Evolutionary conservation across 2,329 filamentous ascomycete species (phyloP).

Genomic region (Penicillium oxalicum): DNA sequence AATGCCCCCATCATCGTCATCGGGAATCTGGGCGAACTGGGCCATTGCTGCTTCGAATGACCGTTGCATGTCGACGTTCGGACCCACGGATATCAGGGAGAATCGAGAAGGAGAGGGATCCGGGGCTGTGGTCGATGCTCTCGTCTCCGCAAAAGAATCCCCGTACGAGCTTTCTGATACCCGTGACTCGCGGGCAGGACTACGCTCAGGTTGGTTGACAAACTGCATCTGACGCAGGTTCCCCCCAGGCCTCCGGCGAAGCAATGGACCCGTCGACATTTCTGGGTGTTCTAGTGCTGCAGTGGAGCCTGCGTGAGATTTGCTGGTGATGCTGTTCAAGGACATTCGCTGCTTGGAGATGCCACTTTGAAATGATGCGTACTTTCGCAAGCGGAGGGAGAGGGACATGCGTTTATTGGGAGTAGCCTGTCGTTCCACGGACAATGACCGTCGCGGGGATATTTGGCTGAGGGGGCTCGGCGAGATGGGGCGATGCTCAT

Average conservation of each 20-base stretch:
- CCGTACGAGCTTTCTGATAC: constrained; percentile 32
- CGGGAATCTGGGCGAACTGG: constrained; percentile 79
- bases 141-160: constrained; percentile 23
- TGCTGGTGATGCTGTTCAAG: constrained; percentile 20
- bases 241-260: constrained; percentile 68
- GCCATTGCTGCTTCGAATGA: constrained; percentile 88
- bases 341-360: constrained; percentile 29
- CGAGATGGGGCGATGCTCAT: constrained; percentile 10
- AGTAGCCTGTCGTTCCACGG: constrained; percentile 20
- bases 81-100: constrained; percentile 46
- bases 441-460: constrained; percentile 24
- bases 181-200: constrained; percentile 31
- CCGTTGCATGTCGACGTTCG: constrained; percentile 52
- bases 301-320: constrained; percentile 15
- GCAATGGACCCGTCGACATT: constrained; percentile 44
- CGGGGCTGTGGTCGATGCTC: constrained; percentile 18
- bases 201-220: constrained; percentile 55
- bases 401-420: constrained; percentile 25
- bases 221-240: constrained; percentile 65
- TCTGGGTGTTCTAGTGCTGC: constrained; percentile 14
- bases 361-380: constrained; percentile 42
- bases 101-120: constrained; percentile 32
- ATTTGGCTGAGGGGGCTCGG: constrained; percentile 15
- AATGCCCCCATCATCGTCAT: constrained; percentile 82
- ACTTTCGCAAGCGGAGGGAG: constrained; percentile 38